These are phyloP conservation scores for Triticum timopheevii DNA, from an alignment of 176 grass and related monocot species.

Conservation along the genomic window DNA sequence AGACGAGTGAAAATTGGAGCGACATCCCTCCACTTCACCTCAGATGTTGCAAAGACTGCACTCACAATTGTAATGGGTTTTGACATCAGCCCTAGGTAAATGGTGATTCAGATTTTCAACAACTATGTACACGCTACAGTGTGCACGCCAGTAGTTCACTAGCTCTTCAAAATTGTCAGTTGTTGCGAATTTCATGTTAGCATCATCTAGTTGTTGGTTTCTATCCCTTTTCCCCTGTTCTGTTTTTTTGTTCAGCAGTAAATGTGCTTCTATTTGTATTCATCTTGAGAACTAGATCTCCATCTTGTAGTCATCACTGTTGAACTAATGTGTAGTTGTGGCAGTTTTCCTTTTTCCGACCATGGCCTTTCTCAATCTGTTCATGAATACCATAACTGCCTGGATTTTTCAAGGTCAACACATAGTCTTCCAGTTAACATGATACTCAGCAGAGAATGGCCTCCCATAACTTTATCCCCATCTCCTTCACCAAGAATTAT, in stretches of 20 bases:
- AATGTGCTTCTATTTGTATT: neutral
- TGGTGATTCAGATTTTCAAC: conserved; percentile 52
- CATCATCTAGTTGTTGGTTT: neutral
- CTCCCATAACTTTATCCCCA: neutral
- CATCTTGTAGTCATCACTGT: neutral
- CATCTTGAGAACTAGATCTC: conserved; percentile 4
- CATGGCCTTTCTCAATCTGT: neutral
- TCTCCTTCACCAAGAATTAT: neutral
- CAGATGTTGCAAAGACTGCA: conserved; percentile 33
- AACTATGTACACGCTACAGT: neutral
- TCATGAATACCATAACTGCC: neutral
- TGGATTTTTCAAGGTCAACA: neutral
- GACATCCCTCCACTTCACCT: conserved; percentile 71
- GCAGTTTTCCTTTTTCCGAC: neutral
- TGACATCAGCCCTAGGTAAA: conserved; percentile 71
- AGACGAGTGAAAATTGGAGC: conserved; percentile 62
- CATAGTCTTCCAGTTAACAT: neutral
- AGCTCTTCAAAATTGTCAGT: neutral
- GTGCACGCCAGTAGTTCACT: neutral
- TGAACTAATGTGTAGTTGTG: neutral
- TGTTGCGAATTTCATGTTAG: neutral
- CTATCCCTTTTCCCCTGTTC: neutral
- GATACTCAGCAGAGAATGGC: neutral
- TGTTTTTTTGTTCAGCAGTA: neutral
- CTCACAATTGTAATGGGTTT: conserved; percentile 50